phyloP scores from a whole-genome alignment of 306 rosid genomes.

The Lupinus albus region DNA sequence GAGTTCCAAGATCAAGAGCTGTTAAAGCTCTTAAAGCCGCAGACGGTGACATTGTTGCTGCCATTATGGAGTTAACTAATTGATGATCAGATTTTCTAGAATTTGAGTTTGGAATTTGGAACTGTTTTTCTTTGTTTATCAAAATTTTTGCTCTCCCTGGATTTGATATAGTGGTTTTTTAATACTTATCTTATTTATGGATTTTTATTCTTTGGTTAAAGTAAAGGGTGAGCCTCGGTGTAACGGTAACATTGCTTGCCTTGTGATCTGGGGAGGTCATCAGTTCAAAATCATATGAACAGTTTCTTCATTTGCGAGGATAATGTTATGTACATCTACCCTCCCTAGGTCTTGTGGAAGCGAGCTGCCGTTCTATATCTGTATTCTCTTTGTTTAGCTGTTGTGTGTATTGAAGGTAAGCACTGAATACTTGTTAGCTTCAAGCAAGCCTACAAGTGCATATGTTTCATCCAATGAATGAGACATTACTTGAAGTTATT shows the following conservation, averaged over 20 bases:
- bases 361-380: no score
- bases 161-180: constrained; percentile 37
- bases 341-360: no score
- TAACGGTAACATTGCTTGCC: no score
- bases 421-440: constrained; percentile 7
- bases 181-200: constrained; percentile 2
- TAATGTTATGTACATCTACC: no score
- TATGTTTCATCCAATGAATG: constrained; percentile 25
- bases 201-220: not conserved
- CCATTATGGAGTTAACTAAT: constrained; percentile 88
- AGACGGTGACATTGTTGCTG: constrained; percentile 79
- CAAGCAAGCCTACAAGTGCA: not conserved
- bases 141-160: constrained; percentile 30
- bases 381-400: constrained; percentile 28
- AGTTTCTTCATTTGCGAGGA: no score
- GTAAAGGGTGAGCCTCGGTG: no score
- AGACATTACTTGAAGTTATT: no score
- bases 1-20: constrained; percentile 76
- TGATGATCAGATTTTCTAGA: constrained; percentile 42
- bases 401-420: constrained; percentile 23
- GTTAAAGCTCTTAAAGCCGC: constrained; percentile 80
- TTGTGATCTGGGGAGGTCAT: no score
- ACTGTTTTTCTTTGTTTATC: constrained; percentile 33
- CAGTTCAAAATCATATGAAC: no score
- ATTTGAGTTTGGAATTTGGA: constrained; percentile 26